Evolutionary conservation across 2,329 filamentous ascomycete genomes (phyloP).

Genomic region (Beauveria brongniartii): DNA sequence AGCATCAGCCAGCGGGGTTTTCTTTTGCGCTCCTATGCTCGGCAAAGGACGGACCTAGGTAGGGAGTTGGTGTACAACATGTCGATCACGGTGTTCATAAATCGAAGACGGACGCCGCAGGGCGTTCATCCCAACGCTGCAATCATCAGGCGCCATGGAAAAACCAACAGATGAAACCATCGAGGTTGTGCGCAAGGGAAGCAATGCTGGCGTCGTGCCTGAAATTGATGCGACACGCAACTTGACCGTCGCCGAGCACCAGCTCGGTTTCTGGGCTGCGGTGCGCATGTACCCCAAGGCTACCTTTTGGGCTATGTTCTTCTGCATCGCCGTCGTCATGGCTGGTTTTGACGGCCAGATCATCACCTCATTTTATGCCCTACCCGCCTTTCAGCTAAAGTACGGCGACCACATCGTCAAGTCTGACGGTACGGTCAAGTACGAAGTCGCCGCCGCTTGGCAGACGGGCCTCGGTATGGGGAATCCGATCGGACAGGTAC

Average conservation of each 20-base stretch:
- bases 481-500: conserved; percentile 36
- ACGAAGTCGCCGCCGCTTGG: conserved; percentile 38
- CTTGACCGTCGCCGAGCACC: conserved; percentile 19
- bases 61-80: background rate
- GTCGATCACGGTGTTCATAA: background rate
- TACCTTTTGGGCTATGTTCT: conserved; percentile 22
- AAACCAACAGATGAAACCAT: background rate
- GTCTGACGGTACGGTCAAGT: conserved; percentile 35
- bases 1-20: background rate
- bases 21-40: background rate
- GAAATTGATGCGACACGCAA: conserved; percentile 18
- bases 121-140: background rate
- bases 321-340: conserved; percentile 24
- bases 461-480: conserved; percentile 39
- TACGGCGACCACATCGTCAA: conserved; percentile 22
- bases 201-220: background rate
- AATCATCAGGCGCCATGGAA: background rate
- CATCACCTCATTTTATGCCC: conserved; percentile 31
- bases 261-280: conserved; percentile 22
- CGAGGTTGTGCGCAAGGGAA: background rate
- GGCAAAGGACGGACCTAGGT: background rate
- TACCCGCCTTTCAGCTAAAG: conserved; percentile 22
- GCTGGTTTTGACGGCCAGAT: conserved; percentile 28
- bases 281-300: conserved; percentile 30
- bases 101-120: background rate